phyloP scores from a whole-genome alignment of 768 basidiomycete species.

The Naganishia friedmannii region DNA sequence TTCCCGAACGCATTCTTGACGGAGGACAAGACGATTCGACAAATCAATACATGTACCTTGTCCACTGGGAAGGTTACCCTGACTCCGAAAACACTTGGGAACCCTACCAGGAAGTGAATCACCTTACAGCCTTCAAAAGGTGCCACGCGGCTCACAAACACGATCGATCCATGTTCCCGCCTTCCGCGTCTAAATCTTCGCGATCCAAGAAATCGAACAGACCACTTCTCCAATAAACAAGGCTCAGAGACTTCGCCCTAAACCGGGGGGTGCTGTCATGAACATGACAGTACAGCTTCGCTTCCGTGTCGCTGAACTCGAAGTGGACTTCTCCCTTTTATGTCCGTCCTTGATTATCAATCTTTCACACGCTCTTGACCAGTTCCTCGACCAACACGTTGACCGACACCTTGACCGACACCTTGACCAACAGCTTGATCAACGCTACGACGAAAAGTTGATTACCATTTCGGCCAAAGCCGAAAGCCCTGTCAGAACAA shows the following conservation, averaged over 20 bases:
- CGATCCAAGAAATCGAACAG: not conserved
- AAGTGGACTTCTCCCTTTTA: too few relatives aligned
- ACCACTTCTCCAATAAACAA: not conserved
- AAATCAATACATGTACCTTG: conserved; percentile 1
- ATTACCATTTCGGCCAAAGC: too few relatives aligned
- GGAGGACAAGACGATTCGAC: not conserved
- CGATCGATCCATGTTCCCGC: not conserved
- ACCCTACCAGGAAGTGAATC: not conserved
- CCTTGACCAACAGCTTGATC: too few relatives aligned
- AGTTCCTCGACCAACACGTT: too few relatives aligned
- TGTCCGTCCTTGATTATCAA: too few relatives aligned
- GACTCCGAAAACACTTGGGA: conserved; percentile 6
- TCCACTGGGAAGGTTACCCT: conserved; percentile 21
- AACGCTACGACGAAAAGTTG: too few relatives aligned
- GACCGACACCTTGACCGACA: too few relatives aligned
- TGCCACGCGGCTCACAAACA: not conserved
- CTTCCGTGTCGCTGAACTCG: too few relatives aligned
- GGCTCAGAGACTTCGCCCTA: conserved; percentile 18
- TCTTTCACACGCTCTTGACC: too few relatives aligned
- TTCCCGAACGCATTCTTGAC: conserved; percentile 17
- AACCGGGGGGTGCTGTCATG: conserved; percentile 22
- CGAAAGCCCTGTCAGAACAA: too few relatives aligned
- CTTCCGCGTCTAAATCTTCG: too few relatives aligned
- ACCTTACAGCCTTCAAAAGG: conserved; percentile 4
- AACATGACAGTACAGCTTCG: not conserved